Evolutionary conservation across 768 basidiomycete genomes (phyloP), one percentile per base, ranked within the genome.

Genomic region (Pisolithus orientalis): DNA sequence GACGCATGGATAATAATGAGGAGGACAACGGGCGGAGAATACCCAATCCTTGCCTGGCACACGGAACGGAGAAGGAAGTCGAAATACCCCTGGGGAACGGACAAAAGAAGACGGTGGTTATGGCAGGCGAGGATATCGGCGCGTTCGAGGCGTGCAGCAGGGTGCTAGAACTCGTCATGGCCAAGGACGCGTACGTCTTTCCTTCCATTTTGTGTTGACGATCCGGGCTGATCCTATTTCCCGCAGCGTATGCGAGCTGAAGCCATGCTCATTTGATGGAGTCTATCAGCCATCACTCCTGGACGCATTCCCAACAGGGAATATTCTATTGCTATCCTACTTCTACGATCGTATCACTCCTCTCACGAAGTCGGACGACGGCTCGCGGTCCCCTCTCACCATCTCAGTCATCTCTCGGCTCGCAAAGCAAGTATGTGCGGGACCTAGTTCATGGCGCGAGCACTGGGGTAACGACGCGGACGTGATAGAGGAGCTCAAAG

Each of bases 251-350:
- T 99, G 95, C 68, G 83, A 90, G 60, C 75, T 87, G 55, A 90
- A 94, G 62, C 96, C 96, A 0, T 99, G 96, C 66, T 90, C 95
- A 5, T 99, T 99, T 74, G 85, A 91, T 62, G 96, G 96, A 11
- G 92, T 96, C 25, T 98, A 98, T 72, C 96, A 99, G 66, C 96
- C 96, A 2, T 87, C 88, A 13, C 75, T 98, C 25, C 73, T 88
- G 53, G 89, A 95, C 56, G 85, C 90, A 9, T 97, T 97, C 80
- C 81, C 87, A 1, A 70, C 75, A 9, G 95, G 95, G 53, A 85
- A 84, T 62, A 78, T 95, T 56, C 80, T 95, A 27, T 81, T 95
- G n/a, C 78, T 99, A 2, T 96, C 94, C 24, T 99, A 98, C 77
- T 99, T 98, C 73, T 96, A 93, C 72, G 96, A 98, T 75, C 89